Conservation (phyloP, 129 eudicot genomes). For the Silybum marianum region DNA sequence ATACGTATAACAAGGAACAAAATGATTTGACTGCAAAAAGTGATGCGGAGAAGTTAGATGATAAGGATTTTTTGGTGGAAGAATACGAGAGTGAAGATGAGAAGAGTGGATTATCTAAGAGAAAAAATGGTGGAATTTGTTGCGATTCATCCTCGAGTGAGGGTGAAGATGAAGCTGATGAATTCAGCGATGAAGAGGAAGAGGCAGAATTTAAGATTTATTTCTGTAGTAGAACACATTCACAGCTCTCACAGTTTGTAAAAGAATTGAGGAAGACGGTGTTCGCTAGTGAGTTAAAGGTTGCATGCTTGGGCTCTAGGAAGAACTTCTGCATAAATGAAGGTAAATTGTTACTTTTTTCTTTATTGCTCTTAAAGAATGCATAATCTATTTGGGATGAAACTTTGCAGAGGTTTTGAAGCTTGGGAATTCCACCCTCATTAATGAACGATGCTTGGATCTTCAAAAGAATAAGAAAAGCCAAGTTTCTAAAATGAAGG, state of each 20-base stretch:
- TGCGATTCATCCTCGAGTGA: slow-evolving; percentile 69
- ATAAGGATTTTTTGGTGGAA: slow-evolving; percentile 74
- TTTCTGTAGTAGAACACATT: slow-evolving; percentile 95
- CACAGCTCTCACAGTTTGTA: slow-evolving; percentile 90
- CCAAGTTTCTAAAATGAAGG: slow-evolving; percentile 75
- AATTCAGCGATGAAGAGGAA: slow-evolving; percentile 47
- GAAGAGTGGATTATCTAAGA: slow-evolving; percentile 43
- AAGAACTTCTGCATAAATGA: slow-evolving; percentile 89
- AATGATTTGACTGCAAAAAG: slow-evolving; percentile 25
- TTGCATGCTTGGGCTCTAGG: slow-evolving; percentile 88
- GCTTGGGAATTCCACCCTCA: slow-evolving; percentile 63
- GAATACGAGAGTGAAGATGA: slow-evolving; percentile 84
- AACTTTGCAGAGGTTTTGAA: slow-evolving; percentile 64
- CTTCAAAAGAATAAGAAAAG: slow-evolving; percentile 80
- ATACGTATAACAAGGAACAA: slow-evolving; percentile 12
- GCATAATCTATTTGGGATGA: neutral
- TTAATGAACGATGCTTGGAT: slow-evolving; percentile 87
- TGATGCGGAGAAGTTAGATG: slow-evolving; percentile 51
- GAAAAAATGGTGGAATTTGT: slow-evolving; percentile 51
- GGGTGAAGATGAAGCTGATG: slow-evolving; percentile 55
- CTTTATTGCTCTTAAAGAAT: neutral
- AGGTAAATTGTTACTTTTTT: slow-evolving; percentile 42
- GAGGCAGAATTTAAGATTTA: slow-evolving; percentile 63
- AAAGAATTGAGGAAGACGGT: slow-evolving; percentile 83
- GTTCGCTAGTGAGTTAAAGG: slow-evolving; percentile 63